Conservation (phyloP, 257 asterid species). For the Rauvolfia tetraphylla region DNA sequence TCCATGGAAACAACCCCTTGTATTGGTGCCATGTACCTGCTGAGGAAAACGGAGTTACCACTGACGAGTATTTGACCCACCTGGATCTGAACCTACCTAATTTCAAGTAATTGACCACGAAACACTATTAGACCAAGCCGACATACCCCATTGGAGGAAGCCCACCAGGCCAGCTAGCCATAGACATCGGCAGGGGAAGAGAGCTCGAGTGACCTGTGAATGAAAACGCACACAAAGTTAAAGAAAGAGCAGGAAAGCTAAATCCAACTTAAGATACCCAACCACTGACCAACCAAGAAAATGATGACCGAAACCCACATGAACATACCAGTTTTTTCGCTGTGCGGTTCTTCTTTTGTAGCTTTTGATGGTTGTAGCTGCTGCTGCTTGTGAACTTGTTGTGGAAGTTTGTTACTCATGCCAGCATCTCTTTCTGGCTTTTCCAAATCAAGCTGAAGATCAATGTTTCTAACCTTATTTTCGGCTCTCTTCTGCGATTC, state of each 20-base stretch:
- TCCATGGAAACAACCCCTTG: conserved; percentile 87
- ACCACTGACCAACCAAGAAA: background rate
- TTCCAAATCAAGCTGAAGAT: conserved; percentile 66
- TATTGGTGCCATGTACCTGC: conserved; percentile 84
- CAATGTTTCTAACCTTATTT: conserved; percentile 41
- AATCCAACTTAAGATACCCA: background rate
- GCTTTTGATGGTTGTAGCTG: conserved; percentile 36
- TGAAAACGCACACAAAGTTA: background rate
- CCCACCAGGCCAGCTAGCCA: conserved; percentile 92
- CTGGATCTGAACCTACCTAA: conserved; percentile 17
- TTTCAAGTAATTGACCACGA: conserved; percentile 12
- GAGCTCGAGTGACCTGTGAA: conserved; percentile 57
- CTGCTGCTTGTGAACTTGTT: conserved; percentile 32
- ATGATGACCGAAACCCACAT: background rate
- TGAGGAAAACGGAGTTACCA: conserved; percentile 28
- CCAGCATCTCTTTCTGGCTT: conserved; percentile 51
- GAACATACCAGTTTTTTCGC: conserved; percentile 59
- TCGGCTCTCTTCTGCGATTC: conserved; percentile 37
- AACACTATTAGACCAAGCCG: conserved; percentile 14
- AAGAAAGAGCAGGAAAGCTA: background rate
- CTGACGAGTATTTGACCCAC: conserved; percentile 10
- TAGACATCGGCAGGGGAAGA: conserved; percentile 60
- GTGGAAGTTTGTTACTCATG: conserved; percentile 33
- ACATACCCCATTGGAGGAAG: conserved; percentile 91
- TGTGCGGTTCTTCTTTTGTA: conserved; percentile 43